Base-by-base conservation (phyloP, 1,284 basidiomycete genomes). In the Lentinus polychrous region DNA sequence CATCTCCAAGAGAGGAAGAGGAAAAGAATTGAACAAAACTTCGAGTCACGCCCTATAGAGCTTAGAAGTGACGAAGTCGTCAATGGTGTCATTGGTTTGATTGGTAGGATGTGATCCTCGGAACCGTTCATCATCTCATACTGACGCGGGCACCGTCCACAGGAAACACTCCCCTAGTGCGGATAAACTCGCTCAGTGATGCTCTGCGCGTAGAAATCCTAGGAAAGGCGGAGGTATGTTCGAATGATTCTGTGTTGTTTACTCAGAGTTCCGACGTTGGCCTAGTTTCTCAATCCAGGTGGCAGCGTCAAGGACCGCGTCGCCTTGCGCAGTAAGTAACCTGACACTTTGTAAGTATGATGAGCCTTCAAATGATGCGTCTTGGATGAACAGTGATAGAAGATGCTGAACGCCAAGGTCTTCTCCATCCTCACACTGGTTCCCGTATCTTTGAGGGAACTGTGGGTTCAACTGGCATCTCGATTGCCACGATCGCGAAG, bases 241-340 rank as follows among this genome's bases (percentile, higher is more conserved):
- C 32, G 6, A 20, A 23, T 32, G 24, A 12, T 24, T 8, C 14
- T 24, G 18, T 32, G 6, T 24, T 24, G 18, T 32, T n/a, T 24
- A 43, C 14, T 8, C 14, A 27, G 23, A 24, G 7, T 20, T 31
- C 15, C 35, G 43, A 32, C 5, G 22, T 39, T 4, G 7, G 18
- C 43, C 14, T 48, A 94, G 86, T 98, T 88, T 62, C 67, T 99
- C 47, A 99, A 99, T 66, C 95, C 96, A 0, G 96, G 94, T 14
- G 96, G 96, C 18, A 97, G 93, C 49, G 90, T 98, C 40, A 99
- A 99, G 67, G 96, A 99, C 66, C 80, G 96, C 18, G 94, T 99
- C 10, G 95, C 94, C 0, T 66, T 98, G 47, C 79, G 83, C 63
- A 93, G 92, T 94, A 59, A 51, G 79, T 44, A 20, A 41, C 39